These are phyloP conservation scores for Penicillium sp. DNA, from an alignment of 2,329 filamentous ascomycete species.

Conservation along the genomic window DNA sequence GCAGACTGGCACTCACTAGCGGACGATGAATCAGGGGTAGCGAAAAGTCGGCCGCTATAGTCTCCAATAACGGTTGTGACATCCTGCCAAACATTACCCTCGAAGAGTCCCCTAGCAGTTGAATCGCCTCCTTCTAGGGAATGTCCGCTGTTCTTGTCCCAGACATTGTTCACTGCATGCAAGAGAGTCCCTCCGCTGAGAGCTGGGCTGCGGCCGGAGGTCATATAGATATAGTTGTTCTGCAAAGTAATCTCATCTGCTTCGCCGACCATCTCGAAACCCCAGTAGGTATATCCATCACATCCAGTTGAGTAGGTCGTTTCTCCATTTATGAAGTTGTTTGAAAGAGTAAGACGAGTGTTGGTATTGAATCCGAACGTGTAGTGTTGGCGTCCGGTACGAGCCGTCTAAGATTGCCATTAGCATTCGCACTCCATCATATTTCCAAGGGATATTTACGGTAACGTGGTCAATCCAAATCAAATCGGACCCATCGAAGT, in stretches of 20 bases:
- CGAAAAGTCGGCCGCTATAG: not conserved
- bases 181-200: slow-evolving; percentile 10
- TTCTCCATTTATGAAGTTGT: slow-evolving; percentile 16
- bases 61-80: not conserved
- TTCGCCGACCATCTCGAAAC: slow-evolving; percentile 9
- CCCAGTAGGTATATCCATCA: slow-evolving; percentile 16
- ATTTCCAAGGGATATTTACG: not conserved
- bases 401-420: slow-evolving; percentile 5
- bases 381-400: slow-evolving; percentile 13
- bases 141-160: slow-evolving; percentile 3
- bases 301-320: slow-evolving; percentile 12
- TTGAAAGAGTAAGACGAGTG: slow-evolving; percentile 13
- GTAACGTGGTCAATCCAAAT: slow-evolving; percentile 16
- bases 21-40: slow-evolving; percentile 1
- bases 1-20: slow-evolving; percentile 3
- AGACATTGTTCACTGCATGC: slow-evolving; percentile 12
- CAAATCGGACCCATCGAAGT: slow-evolving; percentile 5
- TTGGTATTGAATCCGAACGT: slow-evolving; percentile 11
- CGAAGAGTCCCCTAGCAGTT: not conserved
- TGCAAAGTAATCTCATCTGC: slow-evolving; percentile 14
- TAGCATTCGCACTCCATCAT: not conserved
- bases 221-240: slow-evolving; percentile 17
- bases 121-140: not conserved
- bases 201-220: slow-evolving; percentile 10
- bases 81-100: not conserved